Base-by-base conservation (phyloP, 1,284 basidiomycete genomes). In the Ceratobasidium sp. region DNA sequence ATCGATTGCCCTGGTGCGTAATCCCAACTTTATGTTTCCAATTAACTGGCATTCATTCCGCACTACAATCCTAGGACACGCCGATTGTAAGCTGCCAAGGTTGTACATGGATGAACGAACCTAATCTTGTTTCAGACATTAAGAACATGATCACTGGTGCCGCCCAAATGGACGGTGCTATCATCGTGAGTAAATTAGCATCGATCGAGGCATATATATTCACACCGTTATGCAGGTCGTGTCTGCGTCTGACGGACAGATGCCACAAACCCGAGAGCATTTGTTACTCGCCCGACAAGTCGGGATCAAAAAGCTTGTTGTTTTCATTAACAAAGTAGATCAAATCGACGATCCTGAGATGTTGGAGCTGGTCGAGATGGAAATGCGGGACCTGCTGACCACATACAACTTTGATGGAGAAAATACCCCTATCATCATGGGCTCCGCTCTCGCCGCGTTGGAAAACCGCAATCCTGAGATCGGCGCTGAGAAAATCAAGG, bases 271-370 rank as follows among this genome's bases (percentile, higher is more conserved):
- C 76, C 92, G 97, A 81, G 98, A 99, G 88, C 98, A 99, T 86
- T 86, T 99, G 80, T 91, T 99, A 67, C 91, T 99, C 76, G 97
- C 97, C 81, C 95, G 96, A 83, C 98, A 99, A 87, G 96, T 99
- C 81, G 98, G 98, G 81, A 95, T 99, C 85, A 97, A 98, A 87
- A 96, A 94, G 85, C 91, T 99, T 56, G 95, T 99, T 79, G 98
- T 99, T 80, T 99, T 99, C 88, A 97, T 99, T 85, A 99, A 99
- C 93, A 98, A 99, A 87, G 93, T 99, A 79, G 98, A 99, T 87
- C 91, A 94, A 88, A 94, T 99, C 78, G 91, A 94, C 79, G 98
- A 99, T 89, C 90, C 92, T 43, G 98, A 99, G 89, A 99, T 99
- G 96, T 88, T 99, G 78, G 96, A 99, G 87, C 93, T 99, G 77